A percentile compares a stretch with the other conserved stretches of the same genome.
Evolutionary conservation across 345 rosid genomes (phyloP).

Genomic region (Salix arbutifolia): DNA sequence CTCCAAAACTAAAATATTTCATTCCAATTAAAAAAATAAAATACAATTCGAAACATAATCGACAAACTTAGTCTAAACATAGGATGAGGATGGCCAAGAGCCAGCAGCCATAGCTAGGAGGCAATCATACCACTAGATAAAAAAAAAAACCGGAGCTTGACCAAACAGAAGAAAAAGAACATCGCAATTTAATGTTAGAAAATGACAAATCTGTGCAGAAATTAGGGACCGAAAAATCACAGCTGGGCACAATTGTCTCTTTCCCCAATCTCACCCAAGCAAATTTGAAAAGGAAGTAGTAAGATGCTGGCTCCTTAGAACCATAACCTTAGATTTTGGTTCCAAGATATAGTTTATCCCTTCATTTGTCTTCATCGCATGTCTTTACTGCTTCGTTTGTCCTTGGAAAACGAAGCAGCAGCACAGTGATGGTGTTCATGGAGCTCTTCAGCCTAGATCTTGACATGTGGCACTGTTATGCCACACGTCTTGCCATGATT

Average conservation of each 20-base stretch:
- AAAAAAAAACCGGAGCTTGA: slow-evolving; percentile 15
- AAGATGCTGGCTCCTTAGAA: not conserved
- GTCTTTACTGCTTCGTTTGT: slow-evolving; percentile 7
- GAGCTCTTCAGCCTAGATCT: not conserved
- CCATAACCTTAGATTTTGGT: slow-evolving; percentile 17
- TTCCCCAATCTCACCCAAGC: slow-evolving; percentile 15
- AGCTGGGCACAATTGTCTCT: slow-evolving; percentile 32
- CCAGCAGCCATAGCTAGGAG: not conserved
- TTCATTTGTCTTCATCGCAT: slow-evolving; percentile 10
- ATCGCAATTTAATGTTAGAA: slow-evolving; percentile 9
- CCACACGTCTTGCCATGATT: not conserved
- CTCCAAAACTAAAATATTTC: too few species aligned
- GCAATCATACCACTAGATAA: not conserved
- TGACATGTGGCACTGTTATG: slow-evolving; percentile 1
- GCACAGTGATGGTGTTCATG: not conserved
- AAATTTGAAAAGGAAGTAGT: not conserved
- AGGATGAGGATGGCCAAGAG: not conserved
- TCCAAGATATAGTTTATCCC: not conserved
- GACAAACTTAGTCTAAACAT: too few species aligned
- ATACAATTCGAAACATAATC: too few species aligned
- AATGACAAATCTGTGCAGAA: slow-evolving; percentile 34
- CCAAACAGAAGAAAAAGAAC: slow-evolving; percentile 29
- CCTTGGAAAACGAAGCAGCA: not conserved
- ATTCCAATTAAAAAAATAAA: too few species aligned
- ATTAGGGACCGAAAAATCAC: slow-evolving; percentile 30